Conservation (phyloP, 2,329 filamentous ascomycete species). For the Ophidiomyces ophidiicola region DNA sequence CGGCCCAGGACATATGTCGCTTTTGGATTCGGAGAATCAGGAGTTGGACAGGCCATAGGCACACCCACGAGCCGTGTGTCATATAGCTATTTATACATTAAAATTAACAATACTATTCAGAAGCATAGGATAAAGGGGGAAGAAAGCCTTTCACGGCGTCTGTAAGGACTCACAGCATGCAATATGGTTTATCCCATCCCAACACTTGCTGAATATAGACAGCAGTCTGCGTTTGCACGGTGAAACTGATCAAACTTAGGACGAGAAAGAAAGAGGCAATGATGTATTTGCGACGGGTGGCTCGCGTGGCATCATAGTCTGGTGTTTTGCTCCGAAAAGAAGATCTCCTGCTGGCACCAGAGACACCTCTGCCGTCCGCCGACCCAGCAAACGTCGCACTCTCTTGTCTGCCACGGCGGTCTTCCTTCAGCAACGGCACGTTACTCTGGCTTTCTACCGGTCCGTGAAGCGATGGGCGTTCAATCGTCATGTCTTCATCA, state of each 20-base stretch:
- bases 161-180: constrained; percentile 64
- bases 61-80: constrained; percentile 84
- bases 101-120: constrained; percentile 8
- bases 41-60: constrained; percentile 80
- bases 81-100: constrained; percentile 47
- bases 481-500: constrained; percentile 35
- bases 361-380: constrained; percentile 28
- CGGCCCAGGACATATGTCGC: constrained; percentile 62
- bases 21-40: constrained; percentile 68
- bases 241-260: constrained; percentile 75
- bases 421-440: constrained; percentile 44
- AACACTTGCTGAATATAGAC: constrained; percentile 87
- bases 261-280: constrained; percentile 75
- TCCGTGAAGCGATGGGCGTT: constrained; percentile 38
- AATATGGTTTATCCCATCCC: constrained; percentile 97
- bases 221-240: constrained; percentile 88
- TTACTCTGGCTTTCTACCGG: constrained; percentile 39
- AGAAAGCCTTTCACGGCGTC: not conserved
- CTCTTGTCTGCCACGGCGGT: constrained; percentile 29
- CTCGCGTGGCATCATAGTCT: constrained; percentile 49
- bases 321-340: constrained; percentile 69
- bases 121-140: constrained; percentile 3
- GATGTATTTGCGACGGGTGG: constrained; percentile 70
- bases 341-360: constrained; percentile 42
- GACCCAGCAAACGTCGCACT: constrained; percentile 22